A percentile compares a stretch with the other conserved stretches of the same genome.
Evolutionary conservation across 495 filamentous ascomycete species (phyloP).

Genomic region (Xylaria longipes): DNA sequence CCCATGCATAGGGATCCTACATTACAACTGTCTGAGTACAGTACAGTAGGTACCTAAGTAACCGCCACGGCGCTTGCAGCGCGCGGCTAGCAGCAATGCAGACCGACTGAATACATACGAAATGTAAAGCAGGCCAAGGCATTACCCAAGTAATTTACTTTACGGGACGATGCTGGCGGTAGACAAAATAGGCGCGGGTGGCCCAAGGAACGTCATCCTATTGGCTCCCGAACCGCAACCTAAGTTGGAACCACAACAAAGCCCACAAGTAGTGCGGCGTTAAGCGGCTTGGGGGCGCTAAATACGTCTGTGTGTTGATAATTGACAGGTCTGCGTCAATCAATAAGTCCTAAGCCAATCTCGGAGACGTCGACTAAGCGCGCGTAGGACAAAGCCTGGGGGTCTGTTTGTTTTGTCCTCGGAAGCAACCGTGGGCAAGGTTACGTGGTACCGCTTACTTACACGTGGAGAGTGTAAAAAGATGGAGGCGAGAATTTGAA

Average conservation of each 20-base stretch:
- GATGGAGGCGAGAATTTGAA: conserved; percentile 9
- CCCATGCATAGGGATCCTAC: background rate
- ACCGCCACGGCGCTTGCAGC: background rate
- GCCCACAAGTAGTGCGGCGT: background rate
- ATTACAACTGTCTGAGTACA: background rate
- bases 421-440: conserved; percentile 10
- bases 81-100: background rate
- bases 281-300: background rate
- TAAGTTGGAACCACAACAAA: conserved; percentile 10
- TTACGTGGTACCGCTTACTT: conserved; percentile 1
- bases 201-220: background rate
- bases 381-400: conserved; percentile 6
- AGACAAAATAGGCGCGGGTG: conserved; percentile 3
- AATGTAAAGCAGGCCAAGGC: background rate
- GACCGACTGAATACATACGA: background rate
- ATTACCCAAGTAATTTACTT: background rate
- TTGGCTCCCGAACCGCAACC: conserved; percentile 11
- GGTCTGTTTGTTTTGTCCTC: conserved; percentile 5
- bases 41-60: no score
- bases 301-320: background rate
- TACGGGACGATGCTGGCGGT: background rate
- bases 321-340: background rate
- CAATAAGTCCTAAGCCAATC: no score
- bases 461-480: conserved; percentile 3
- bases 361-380: background rate